These are phyloP conservation scores for Suillus fuscotomentosus DNA, from an alignment of 768 basidiomycete species.

Conservation along the genomic window DNA sequence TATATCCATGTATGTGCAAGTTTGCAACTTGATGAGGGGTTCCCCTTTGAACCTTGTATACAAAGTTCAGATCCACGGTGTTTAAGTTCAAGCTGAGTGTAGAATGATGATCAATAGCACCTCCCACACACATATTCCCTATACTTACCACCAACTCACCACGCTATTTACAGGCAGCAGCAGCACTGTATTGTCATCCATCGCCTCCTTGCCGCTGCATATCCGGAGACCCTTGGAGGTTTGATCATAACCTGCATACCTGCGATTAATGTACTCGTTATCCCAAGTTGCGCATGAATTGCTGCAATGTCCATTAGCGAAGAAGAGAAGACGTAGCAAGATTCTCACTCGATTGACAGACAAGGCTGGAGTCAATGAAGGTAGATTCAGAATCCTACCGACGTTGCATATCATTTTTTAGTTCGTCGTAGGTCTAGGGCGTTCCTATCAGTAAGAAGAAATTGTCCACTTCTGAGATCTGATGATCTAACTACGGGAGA, in stretches of 20 bases:
- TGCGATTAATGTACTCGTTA: not conserved
- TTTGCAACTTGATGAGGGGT: not conserved
- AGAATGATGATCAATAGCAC: not conserved
- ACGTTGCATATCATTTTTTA: not conserved
- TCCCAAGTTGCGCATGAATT: not conserved
- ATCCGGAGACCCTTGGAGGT: not conserved
- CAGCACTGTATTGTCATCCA: not conserved
- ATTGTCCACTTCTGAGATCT: not conserved
- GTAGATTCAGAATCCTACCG: not conserved
- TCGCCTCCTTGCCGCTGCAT: not conserved
- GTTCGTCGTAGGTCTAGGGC: not conserved
- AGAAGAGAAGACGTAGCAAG: not conserved
- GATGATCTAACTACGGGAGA: not conserved
- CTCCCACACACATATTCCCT: not conserved
- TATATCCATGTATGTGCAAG: not conserved
- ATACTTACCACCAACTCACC: not conserved
- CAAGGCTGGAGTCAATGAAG: not conserved
- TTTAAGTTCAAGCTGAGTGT: conserved; percentile 5
- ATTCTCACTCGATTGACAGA: not conserved
- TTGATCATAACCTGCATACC: not conserved
- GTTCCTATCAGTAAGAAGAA: not conserved
- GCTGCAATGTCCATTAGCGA: not conserved
- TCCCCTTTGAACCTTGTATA: conserved; percentile 1
- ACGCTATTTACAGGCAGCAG: not conserved
- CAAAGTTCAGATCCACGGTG: not conserved